Percentiles rank a stretch among this genome's conserved stretches.
phyloP scores from a whole-genome alignment of 2,329 filamentous ascomycete species.

The Magnaporthiopsis incrustans region DNA sequence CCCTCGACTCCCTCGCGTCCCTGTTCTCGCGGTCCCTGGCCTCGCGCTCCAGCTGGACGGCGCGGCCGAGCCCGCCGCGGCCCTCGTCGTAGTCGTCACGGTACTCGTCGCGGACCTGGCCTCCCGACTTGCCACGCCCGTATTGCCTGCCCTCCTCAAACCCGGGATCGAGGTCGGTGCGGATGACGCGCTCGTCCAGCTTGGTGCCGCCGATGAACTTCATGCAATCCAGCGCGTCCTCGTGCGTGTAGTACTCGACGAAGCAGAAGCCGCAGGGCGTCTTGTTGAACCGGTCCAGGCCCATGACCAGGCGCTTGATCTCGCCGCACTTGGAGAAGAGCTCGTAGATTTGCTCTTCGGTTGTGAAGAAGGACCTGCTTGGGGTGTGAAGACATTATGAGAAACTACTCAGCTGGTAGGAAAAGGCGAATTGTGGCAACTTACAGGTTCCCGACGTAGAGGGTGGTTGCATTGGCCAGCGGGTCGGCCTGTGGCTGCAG shows the following conservation, averaged over 20 bases:
- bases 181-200: constrained; percentile 91
- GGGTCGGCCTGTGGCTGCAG: constrained; percentile 65
- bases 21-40: constrained; percentile 21
- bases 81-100: constrained; percentile 95
- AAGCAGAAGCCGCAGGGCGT: constrained; percentile 99
- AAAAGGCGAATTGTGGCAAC: constrained; percentile 21
- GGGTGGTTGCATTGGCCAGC: constrained; percentile 78
- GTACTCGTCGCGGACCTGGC: constrained; percentile 96
- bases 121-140: constrained; percentile 88
- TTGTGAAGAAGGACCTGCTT: constrained; percentile 86
- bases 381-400: constrained; percentile 6
- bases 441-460: constrained; percentile 95
- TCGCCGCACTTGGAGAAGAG: constrained; percentile 94
- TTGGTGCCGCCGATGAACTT: constrained; percentile 98
- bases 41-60: constrained; percentile 49
- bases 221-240: constrained; percentile 95
- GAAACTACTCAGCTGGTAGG: not conserved
- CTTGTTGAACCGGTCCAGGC: constrained; percentile 92
- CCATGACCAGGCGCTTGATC: constrained; percentile 97
- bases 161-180: constrained; percentile 90
- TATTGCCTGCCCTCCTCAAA: constrained; percentile 96
- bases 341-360: constrained; percentile 97
- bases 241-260: constrained; percentile 97
- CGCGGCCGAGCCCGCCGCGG: constrained; percentile 78
- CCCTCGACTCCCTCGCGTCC: constrained; percentile 25